Conservation (phyloP, 2,329 filamentous ascomycete genomes). For the Colletotrichum sp. region DNA sequence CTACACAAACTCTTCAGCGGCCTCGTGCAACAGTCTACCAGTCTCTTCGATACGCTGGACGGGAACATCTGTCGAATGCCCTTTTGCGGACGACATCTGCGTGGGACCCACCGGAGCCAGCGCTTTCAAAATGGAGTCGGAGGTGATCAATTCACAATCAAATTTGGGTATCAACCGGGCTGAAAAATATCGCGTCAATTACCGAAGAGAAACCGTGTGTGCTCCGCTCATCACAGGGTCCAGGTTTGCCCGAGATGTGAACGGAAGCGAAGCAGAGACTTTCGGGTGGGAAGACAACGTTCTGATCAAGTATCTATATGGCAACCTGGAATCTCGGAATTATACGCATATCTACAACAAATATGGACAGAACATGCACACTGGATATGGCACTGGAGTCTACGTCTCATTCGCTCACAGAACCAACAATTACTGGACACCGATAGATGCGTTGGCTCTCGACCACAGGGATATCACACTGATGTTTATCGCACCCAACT, state of each 20-base stretch:
- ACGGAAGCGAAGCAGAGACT: not conserved
- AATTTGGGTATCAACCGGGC: slow-evolving; percentile 27
- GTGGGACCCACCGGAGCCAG: not conserved
- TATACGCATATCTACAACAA: slow-evolving; percentile 7
- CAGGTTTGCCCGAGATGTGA: not conserved
- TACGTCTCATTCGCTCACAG: not conserved
- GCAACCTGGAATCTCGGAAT: not conserved
- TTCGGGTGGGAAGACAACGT: not conserved
- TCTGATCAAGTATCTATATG: not conserved
- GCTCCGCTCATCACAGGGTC: not conserved
- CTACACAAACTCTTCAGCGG: slow-evolving; percentile 15
- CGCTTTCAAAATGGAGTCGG: slow-evolving; percentile 11
- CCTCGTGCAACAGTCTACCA: not conserved
- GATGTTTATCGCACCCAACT: slow-evolving; percentile 1
- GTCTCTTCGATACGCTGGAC: not conserved
- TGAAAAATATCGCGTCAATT: slow-evolving; percentile 13
- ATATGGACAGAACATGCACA: not conserved
- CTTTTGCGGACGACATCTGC: slow-evolving; percentile 23
- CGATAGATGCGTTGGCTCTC: not conserved
- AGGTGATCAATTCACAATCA: slow-evolving; percentile 20
- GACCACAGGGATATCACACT: not conserved
- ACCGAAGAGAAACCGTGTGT: slow-evolving; percentile 2
- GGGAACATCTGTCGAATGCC: slow-evolving; percentile 17
- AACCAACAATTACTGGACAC: not conserved
- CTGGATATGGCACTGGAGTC: not conserved